Evolutionary conservation across 176 grass and related monocot genomes (phyloP).

Genomic region (Hordeum marinum): DNA sequence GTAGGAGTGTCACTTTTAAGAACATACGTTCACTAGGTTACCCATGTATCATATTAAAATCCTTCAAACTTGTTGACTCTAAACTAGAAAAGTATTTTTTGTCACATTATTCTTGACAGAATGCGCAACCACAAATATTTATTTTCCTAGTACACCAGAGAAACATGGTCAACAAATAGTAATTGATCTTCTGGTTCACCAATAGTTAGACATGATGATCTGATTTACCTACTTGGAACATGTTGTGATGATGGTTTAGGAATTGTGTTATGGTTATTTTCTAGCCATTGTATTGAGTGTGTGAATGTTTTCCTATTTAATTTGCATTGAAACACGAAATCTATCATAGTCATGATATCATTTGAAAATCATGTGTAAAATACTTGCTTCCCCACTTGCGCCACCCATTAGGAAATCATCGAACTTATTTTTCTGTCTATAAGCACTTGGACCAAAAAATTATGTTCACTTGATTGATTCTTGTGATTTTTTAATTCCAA

Average conservation of each 20-base stretch:
- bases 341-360: background rate
- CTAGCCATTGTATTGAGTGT: background rate
- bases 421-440: background rate
- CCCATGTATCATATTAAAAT: background rate
- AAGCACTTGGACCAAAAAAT: background rate
- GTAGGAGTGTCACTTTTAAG: background rate
- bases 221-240: background rate
- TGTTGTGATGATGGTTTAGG: background rate
- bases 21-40: background rate
- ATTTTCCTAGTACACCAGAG: background rate
- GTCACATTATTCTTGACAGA: background rate
- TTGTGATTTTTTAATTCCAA: background rate
- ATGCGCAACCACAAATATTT: background rate
- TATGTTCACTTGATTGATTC: background rate
- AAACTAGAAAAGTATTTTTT: background rate
- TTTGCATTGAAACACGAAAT: background rate
- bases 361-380: background rate
- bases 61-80: background rate
- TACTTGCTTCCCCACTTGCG: background rate
- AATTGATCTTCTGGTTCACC: background rate
- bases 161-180: background rate
- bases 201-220: background rate
- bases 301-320: background rate
- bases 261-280: background rate
- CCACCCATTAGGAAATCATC: background rate